Evolutionary conservation across 176 grass and related monocot species (phyloP).

Genomic region (Zea mays): DNA sequence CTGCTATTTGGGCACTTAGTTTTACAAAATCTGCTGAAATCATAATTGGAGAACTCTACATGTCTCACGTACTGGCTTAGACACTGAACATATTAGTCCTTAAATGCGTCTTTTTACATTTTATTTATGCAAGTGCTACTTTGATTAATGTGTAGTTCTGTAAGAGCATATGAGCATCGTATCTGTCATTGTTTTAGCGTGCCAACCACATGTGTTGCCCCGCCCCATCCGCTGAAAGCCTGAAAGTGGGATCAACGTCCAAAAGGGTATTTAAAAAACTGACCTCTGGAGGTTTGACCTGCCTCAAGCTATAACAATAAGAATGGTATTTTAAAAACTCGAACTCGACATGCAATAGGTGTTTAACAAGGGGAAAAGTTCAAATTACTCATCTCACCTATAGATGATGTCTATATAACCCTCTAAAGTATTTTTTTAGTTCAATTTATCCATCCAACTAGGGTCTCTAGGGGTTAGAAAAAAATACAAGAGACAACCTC

Average conservation of each 20-base stretch:
- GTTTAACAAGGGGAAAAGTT: too few relatives aligned
- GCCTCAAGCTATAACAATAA: too few relatives aligned
- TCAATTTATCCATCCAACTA: too few relatives aligned
- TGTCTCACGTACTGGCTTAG: neutral
- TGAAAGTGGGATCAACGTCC: neutral
- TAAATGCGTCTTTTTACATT: neutral
- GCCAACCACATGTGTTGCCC: neutral
- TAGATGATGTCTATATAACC: too few relatives aligned
- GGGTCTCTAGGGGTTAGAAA: too few relatives aligned
- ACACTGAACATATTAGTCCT: neutral
- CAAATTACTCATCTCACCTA: too few relatives aligned
- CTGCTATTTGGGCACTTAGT: neutral
- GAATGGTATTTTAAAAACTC: too few relatives aligned
- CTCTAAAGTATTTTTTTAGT: too few relatives aligned
- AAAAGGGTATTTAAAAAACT: neutral
- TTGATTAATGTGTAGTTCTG: neutral
- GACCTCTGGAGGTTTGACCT: too few relatives aligned
- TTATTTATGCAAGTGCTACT: neutral
- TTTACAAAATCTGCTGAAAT: neutral
- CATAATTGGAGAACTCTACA: neutral
- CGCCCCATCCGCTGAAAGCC: neutral
- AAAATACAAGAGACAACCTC: too few relatives aligned
- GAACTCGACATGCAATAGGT: too few relatives aligned
- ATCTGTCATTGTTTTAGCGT: neutral
- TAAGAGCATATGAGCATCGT: neutral